Base-by-base conservation (phyloP, 75 land plant genomes). In the Selaginella moellendorffii region DNA sequence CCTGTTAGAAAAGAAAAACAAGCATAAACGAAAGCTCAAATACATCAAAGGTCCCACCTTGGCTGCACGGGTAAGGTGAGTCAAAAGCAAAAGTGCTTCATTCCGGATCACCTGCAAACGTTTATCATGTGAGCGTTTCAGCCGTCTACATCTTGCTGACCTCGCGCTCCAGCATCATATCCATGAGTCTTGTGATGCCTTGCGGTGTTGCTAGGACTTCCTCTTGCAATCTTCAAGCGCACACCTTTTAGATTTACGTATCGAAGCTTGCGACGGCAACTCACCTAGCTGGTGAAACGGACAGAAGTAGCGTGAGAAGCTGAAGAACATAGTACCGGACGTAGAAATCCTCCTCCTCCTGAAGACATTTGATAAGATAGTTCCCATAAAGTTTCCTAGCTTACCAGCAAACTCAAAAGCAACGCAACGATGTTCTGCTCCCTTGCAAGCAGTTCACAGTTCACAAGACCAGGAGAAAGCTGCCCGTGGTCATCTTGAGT, bases 141-240 rank as follows among this genome's bases (percentile, higher is more conserved):
- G n/a, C n/a, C n/a, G n/a, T n/a, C n/a, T n/a, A n/a, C n/a, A n/a
- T n/a, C 19, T 14, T 10, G 0, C 61, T 26, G 63, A 92, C 97
- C 90, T 92, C 97, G 61, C 97, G 96, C 78, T 88, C 96, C 78
- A 81, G 78, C 36, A 92, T 80, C 97, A 92, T 92, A 65, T 92
- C 97, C 97, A 92, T 92, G 0, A 92, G 85, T 24, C 96, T 68
- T 63, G 96, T 81, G 25, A 85, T 85, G 51, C 97, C 97, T 69
- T 88, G 96, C 61, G 97, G 97, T 65, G 79, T 88, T 29, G 87
- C 61, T 53, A 92, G 72, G 69, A 88, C 81, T 58, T 78, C 86
- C 73, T 92, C 97, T 68, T 92, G 97, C 71, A 92, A 76, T 74
- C 96, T 92, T 67, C 9, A 19, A 56, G 21, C 5, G 21, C n/a